Conservation (phyloP, 257 asterid species). For the Solanum medicagineum region DNA sequence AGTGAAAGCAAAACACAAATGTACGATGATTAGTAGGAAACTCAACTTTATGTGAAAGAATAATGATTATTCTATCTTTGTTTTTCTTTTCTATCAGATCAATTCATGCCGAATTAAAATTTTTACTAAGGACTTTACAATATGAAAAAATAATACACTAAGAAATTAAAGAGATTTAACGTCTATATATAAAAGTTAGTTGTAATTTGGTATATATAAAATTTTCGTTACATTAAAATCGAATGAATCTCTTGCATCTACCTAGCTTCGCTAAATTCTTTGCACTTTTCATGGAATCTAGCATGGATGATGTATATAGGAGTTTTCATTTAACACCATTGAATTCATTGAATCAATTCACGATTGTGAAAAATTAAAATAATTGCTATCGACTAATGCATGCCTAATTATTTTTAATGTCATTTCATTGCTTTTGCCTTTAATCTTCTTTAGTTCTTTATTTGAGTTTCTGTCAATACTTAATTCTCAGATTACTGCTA, state of each 20-base stretch:
- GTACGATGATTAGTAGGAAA: background rate
- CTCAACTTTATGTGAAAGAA: background rate
- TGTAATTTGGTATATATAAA: too few species aligned
- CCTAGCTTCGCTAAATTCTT: background rate
- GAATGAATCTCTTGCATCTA: too few species aligned
- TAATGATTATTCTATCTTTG: background rate
- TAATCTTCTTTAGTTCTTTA: background rate
- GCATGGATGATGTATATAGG: background rate
- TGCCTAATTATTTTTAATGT: background rate
- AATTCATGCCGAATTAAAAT: rapidly evolving
- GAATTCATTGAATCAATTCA: background rate
- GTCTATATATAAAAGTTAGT: too few species aligned
- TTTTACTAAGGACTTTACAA: background rate
- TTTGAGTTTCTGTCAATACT: background rate
- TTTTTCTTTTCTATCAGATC: background rate
- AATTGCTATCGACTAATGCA: background rate
- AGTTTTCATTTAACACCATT: background rate
- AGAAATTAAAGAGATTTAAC: too few species aligned
- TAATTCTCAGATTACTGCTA: background rate
- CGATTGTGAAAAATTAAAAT: background rate
- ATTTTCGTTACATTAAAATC: background rate
- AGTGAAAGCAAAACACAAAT: background rate
- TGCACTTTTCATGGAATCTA: background rate
- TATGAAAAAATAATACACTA: background rate
- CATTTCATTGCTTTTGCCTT: background rate